Evolutionary conservation across 805 yeast genomes (phyloP).

Genomic region (Hanseniaspora lachancei): DNA sequence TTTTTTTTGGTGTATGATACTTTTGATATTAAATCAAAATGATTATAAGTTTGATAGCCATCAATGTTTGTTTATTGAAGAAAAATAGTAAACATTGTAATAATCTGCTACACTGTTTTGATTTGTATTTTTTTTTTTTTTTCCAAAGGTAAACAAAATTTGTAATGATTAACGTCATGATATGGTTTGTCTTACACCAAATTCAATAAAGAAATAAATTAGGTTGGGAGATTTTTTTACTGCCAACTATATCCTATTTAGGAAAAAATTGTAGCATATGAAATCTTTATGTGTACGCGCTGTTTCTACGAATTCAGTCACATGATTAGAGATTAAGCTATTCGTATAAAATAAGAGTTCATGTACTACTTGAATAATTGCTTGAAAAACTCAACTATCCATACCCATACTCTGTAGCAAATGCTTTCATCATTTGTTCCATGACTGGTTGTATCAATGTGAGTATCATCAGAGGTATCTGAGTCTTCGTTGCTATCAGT

Average conservation of each 20-base stretch:
- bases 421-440: constrained; percentile 3
- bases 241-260: background rate
- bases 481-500: background rate
- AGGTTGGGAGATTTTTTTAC: background rate
- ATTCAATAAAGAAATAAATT: too few species aligned
- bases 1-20: background rate
- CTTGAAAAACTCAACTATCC: background rate
- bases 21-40: background rate
- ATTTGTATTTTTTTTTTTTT: background rate
- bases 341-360: background rate
- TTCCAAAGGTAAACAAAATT: background rate
- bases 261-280: background rate
- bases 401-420: background rate
- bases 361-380: background rate
- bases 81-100: background rate
- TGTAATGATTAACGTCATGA: background rate
- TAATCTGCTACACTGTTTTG: background rate
- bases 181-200: background rate
- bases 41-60: background rate
- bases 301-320: too few species aligned
- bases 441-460: background rate
- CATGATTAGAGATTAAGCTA: too few species aligned
- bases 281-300: background rate
- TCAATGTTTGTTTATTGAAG: background rate
- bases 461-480: background rate